These are phyloP conservation scores for Globisporangium irregulare DNA, from an alignment of 352 stramenopile species.

Conservation along the genomic window DNA sequence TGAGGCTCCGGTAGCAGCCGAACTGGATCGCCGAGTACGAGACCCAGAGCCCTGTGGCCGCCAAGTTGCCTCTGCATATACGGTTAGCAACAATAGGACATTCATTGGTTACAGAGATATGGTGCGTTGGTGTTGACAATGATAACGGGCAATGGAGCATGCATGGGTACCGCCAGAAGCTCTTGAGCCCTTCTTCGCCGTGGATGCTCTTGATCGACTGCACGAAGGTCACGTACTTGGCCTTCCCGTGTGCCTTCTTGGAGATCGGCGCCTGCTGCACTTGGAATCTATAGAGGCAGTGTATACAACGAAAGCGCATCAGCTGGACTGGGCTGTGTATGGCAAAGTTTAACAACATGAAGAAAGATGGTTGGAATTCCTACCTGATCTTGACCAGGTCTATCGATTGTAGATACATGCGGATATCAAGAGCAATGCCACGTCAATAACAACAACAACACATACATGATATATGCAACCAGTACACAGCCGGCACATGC, in stretches of 20 bases:
- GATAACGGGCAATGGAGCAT: background rate
- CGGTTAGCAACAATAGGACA: background rate
- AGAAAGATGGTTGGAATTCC: background rate
- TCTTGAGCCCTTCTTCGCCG: conserved; percentile 71
- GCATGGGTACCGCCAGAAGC: conserved; percentile 60
- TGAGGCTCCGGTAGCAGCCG: conserved; percentile 54
- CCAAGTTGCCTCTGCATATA: conserved; percentile 50
- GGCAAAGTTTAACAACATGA: background rate
- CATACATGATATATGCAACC: background rate
- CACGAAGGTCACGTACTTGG: conserved; percentile 54
- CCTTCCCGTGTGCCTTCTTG: background rate
- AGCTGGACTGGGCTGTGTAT: background rate
- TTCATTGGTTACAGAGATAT: background rate
- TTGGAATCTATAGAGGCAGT: conserved; percentile 45
- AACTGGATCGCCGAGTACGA: conserved; percentile 84
- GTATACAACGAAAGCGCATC: background rate
- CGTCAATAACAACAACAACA: background rate
- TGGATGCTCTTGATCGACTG: conserved; percentile 70
- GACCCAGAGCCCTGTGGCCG: conserved; percentile 74
- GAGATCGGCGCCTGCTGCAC: conserved; percentile 61
- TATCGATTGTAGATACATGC: conserved; percentile 8
- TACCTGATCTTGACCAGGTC: conserved; percentile 80
- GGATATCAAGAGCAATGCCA: background rate
- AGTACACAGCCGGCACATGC: conserved; percentile 10
- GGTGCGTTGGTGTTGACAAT: background rate